Base-by-base conservation (phyloP, 768 basidiomycete genomes). In the Mycena belliarum region DNA sequence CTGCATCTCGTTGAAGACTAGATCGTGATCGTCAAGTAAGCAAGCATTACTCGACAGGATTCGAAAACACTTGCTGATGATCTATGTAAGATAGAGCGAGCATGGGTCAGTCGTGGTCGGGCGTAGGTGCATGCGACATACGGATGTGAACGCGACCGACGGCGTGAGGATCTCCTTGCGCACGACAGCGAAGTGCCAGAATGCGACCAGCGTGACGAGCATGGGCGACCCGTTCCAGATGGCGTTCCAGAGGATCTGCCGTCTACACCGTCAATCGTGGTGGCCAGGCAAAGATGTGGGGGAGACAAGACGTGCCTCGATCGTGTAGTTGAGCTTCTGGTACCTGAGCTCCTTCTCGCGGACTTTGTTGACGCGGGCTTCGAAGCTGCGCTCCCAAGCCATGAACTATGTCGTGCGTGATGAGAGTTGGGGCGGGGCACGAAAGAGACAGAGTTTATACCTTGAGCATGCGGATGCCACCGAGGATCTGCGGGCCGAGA, bases 321-420 rank as follows among this genome's bases (percentile, higher is more conserved):
- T 90, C 41, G 81, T 83, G 71, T 95, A 98, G 72, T 93, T 97
- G 46, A 92, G 71, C 64, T 83, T 86, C 67, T 95, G 93, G 70
- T 85, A 93, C 65, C 85, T 86, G 23, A 97, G 76, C 70, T 97
- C 94, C 63, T 85, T 87, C 41, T 85, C 85, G 24, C 94, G 83
- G 57, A 96, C 77, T 49, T 81, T 84, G 51, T 89, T 70, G 0
- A 95, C 86, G 11, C 79, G 80, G 23, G 79, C 77, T 72, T 96
- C 94, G 64, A 95, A 95, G 68, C 85, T 92, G 24, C 94, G 85
- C 70, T 97, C 94, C 94, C 81, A 82, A 16, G 93, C 94, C 93
- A 96, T 95, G 72, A 95, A 97, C 86, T 89, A 65, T 20, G 23
- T 38, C 32, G 16, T 3, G 58, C 4, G 1, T 21, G 21, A 11